Conservation (phyloP, 768 basidiomycete genomes). For the Boletellus ananiceps region DNA sequence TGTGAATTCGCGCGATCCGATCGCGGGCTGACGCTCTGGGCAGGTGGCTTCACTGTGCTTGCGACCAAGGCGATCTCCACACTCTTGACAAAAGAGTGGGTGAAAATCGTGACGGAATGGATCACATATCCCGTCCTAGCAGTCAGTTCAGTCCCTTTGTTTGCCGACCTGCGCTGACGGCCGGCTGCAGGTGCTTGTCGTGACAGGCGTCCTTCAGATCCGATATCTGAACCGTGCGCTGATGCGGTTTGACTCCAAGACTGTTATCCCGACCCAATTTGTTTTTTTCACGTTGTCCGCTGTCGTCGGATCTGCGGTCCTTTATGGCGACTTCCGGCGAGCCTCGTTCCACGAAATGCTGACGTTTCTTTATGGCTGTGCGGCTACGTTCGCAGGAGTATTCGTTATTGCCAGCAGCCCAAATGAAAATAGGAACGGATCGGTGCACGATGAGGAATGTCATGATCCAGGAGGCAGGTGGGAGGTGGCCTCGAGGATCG, state of each 20-base stretch:
- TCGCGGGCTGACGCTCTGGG: neutral
- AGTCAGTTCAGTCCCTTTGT: slow-evolving; percentile 38
- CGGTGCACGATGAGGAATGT: slow-evolving; percentile 27
- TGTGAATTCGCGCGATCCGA: neutral
- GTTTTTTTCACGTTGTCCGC: slow-evolving; percentile 92
- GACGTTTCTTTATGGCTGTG: slow-evolving; percentile 83
- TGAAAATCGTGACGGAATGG: slow-evolving; percentile 72
- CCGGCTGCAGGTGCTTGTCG: slow-evolving; percentile 50
- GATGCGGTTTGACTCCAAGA: slow-evolving; percentile 92
- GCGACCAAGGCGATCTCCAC: slow-evolving; percentile 91
- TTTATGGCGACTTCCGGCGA: slow-evolving; percentile 90
- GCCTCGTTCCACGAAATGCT: slow-evolving; percentile 78
- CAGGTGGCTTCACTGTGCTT: slow-evolving; percentile 92
- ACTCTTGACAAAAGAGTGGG: slow-evolving; percentile 73
- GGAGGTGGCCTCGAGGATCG: slow-evolving; percentile 27
- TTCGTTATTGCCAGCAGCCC: slow-evolving; percentile 79
- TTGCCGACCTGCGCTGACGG: slow-evolving; percentile 7
- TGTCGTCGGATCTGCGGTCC: slow-evolving; percentile 86
- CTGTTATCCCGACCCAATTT: slow-evolving; percentile 93
- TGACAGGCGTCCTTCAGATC: slow-evolving; percentile 81
- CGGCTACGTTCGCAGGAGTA: slow-evolving; percentile 86
- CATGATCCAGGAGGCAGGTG: slow-evolving; percentile 28
- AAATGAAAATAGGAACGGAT: slow-evolving; percentile 26
- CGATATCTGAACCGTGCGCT: slow-evolving; percentile 81
- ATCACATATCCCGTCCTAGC: slow-evolving; percentile 77